These are phyloP conservation scores for Rhizopogon vinicolor DNA, from an alignment of 768 basidiomycete species.

Conservation along the genomic window DNA sequence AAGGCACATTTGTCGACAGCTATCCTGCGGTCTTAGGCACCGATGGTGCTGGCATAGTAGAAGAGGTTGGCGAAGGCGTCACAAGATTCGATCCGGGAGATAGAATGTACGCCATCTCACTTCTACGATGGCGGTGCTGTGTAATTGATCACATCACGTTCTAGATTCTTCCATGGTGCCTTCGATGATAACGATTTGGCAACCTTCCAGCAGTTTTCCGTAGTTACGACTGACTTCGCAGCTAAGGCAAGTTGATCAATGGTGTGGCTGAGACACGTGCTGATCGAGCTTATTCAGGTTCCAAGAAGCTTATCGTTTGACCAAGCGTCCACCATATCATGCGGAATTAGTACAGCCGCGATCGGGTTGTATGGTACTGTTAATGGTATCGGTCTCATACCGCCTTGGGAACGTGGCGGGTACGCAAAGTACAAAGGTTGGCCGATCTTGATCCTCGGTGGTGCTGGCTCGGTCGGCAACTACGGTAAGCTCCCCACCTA, in stretches of 20 bases:
- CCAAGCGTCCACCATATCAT: constrained; percentile 43
- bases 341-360: constrained; percentile 44
- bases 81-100: constrained; percentile 46
- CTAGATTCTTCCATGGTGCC: constrained; percentile 37
- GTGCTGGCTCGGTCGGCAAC: constrained; percentile 46
- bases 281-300: constrained; percentile 28
- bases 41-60: constrained; percentile 50
- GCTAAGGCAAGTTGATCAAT: constrained; percentile 29
- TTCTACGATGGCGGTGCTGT: constrained; percentile 2
- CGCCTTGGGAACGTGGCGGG: constrained; percentile 33
- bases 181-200: constrained; percentile 33
- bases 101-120: constrained; percentile 37
- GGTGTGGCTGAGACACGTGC: neutral
- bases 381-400: constrained; percentile 37
- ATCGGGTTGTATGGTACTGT: constrained; percentile 41
- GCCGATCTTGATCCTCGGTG: constrained; percentile 45
- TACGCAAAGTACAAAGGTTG: constrained; percentile 37
- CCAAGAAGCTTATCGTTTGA: constrained; percentile 44
- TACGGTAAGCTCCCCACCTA: constrained; percentile 30
- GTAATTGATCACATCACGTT: constrained; percentile 18
- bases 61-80: constrained; percentile 48
- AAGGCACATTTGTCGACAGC: constrained; percentile 31
- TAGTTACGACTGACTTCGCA: constrained; percentile 34
- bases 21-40: constrained; percentile 45
- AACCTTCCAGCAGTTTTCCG: constrained; percentile 42